phyloP scores from a whole-genome alignment of 257 asterid species.

The Przewalskia tangutica region DNA sequence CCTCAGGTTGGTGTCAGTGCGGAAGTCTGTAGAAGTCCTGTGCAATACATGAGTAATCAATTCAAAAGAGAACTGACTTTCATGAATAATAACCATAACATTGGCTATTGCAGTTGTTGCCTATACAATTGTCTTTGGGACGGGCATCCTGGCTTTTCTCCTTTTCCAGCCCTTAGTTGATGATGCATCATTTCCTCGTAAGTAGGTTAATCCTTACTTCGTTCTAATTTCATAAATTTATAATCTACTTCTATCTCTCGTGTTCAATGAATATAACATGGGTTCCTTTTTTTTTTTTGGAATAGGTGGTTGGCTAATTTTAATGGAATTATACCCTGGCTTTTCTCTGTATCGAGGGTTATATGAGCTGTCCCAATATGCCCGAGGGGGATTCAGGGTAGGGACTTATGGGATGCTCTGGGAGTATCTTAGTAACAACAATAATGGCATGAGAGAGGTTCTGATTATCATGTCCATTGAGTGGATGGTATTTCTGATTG shows the following conservation, averaged over 20 bases:
- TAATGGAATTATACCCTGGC: constrained; percentile 30
- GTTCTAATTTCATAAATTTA: neutral
- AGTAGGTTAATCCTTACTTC: constrained; percentile 2
- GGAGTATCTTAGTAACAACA: constrained; percentile 19
- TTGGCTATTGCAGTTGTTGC: constrained; percentile 15
- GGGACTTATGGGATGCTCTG: constrained; percentile 32
- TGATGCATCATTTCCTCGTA: constrained; percentile 27
- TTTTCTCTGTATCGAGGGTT: constrained; percentile 28
- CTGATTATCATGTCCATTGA: constrained; percentile 25
- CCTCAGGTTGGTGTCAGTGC: constrained; percentile 18
- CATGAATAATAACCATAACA: neutral
- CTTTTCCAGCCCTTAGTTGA: constrained; percentile 17
- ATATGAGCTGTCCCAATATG: constrained; percentile 16
- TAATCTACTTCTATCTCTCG: neutral
- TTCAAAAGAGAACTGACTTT: neutral
- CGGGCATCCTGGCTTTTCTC: constrained; percentile 17
- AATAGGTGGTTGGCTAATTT: constrained; percentile 21
- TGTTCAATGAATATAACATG: neutral
- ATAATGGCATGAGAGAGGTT: constrained; percentile 29
- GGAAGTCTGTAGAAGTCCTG: neutral
- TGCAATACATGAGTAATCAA: neutral
- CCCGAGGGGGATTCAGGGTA: neutral
- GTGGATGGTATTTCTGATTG: constrained; percentile 24
- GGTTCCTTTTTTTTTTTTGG: neutral
- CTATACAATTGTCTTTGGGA: constrained; percentile 24